phyloP scores from a whole-genome alignment of 2,329 filamentous ascomycete species.

The Paracoccidioides lutzii region DNA sequence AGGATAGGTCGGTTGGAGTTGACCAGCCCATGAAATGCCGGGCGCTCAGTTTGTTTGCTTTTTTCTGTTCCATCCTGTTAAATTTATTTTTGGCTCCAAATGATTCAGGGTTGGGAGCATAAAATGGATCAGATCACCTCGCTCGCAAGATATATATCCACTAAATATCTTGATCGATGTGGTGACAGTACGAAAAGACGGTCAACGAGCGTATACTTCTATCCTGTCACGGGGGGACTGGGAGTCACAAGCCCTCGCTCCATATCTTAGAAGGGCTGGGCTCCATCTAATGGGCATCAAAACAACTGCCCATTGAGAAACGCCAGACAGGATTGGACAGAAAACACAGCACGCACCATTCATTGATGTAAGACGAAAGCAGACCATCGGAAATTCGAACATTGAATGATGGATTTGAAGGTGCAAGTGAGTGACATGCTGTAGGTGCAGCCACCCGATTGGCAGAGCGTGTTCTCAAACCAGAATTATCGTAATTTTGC shows the following conservation, averaged over 20 bases:
- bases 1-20: background rate
- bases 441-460: conserved; percentile 2
- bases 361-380: background rate
- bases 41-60: background rate
- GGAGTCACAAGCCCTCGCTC: background rate
- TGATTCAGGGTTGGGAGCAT: background rate
- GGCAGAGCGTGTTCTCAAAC: background rate
- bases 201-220: background rate
- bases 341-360: background rate
- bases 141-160: background rate
- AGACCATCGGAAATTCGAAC: background rate
- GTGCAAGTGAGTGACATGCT: background rate
- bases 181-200: background rate
- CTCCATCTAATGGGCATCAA: background rate
- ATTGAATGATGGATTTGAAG: background rate
- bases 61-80: background rate
- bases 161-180: background rate
- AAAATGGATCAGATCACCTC: background rate
- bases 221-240: background rate
- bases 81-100: conserved; percentile 3
- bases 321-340: background rate
- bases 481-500: background rate
- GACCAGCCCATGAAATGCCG: background rate
- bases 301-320: no score
- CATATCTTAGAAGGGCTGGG: background rate